Conservation (phyloP, 805 yeast genomes). For the Saccharomyces eubayanus region DNA sequence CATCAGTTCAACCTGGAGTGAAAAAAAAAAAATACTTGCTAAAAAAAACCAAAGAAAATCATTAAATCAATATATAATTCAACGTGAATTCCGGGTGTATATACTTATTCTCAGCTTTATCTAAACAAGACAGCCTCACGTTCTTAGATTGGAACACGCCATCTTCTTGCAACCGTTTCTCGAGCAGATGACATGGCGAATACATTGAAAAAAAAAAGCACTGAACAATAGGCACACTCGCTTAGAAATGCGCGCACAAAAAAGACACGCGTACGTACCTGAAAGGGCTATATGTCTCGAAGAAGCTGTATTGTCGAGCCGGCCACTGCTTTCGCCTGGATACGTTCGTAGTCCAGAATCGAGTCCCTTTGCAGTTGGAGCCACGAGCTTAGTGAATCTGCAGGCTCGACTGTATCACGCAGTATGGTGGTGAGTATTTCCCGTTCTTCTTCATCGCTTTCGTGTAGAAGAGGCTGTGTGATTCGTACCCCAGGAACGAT, state of each 20-base stretch:
- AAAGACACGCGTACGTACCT: not conserved
- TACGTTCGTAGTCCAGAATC: slow-evolving; percentile 2
- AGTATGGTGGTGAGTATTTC: slow-evolving; percentile 1
- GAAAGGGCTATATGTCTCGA: not conserved
- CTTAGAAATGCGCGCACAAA: not conserved
- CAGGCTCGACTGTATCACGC: slow-evolving; percentile 5
- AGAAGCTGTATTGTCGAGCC: not conserved
- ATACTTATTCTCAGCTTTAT: not conserved
- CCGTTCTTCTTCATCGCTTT: not conserved
- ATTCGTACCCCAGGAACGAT: slow-evolving; percentile 8
- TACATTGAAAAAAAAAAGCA: not conserved
- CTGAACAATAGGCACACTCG: not conserved
- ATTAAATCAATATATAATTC: not conserved
- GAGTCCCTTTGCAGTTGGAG: slow-evolving; percentile 6
- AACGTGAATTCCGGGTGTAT: not conserved
- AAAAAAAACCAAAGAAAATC: not conserved
- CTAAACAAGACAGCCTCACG: not conserved
- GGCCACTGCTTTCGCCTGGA: slow-evolving; percentile 4
- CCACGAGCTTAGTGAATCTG: slow-evolving; percentile 8
- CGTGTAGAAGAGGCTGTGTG: slow-evolving; percentile 1
- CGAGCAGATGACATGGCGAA: not conserved
- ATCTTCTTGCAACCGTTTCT: not conserved
- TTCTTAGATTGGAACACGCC: not conserved
- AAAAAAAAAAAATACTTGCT: not conserved
- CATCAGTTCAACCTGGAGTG: not conserved